Base-by-base conservation (phyloP, 2,329 filamentous ascomycete genomes). In the Alternaria sp. region DNA sequence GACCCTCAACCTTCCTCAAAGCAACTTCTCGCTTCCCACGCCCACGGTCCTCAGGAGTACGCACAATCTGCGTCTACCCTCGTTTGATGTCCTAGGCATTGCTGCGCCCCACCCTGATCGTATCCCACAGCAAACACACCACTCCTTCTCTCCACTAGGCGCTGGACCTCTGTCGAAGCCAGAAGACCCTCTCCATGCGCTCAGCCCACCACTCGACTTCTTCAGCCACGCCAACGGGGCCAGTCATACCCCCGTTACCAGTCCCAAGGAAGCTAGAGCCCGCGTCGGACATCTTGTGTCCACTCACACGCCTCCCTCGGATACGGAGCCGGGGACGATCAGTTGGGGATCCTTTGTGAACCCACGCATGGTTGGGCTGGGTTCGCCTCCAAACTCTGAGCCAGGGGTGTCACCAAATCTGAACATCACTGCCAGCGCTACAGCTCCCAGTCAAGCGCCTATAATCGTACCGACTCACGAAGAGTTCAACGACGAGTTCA, bases 1-100 rank as follows among this genome's bases (percentile, higher is more conserved):
- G 62, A 67, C 58, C 54, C 68, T 66, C 56, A 68, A 60, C 50
- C 67, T 79, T n/a, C 74, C 74, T 21, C 52, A 74, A 25, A 72
- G 66, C 59, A 63, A 71, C 66, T 67, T 73, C 45, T 74, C 76
- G 58, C 72, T 78, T 26, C 73, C 76, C 45, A 67, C 77, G 28
- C 72, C 75, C 32, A 72, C 71, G n/a, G 63, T 76, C 40, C 50
- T 70, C 46, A 80, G 73, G 63, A 70, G 73, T 28, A 71, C 74
- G 46, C 77, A 76, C 59, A 79, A 75, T 62, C 75, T 88, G 44
- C 83, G 85, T 57, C 80, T 88, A 15, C 85, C 85, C 6, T 85
- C 85, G 3, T 87, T 87, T 70, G 82, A 87, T 59, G 77, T 81
- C 17, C 79, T 87, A 53, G 84, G 84, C 32, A 86, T 86, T 61